These are phyloP conservation scores for Lodderomyces metapsilosis DNA, from an alignment of 1,139 yeast genomes.

Conservation along the genomic window DNA sequence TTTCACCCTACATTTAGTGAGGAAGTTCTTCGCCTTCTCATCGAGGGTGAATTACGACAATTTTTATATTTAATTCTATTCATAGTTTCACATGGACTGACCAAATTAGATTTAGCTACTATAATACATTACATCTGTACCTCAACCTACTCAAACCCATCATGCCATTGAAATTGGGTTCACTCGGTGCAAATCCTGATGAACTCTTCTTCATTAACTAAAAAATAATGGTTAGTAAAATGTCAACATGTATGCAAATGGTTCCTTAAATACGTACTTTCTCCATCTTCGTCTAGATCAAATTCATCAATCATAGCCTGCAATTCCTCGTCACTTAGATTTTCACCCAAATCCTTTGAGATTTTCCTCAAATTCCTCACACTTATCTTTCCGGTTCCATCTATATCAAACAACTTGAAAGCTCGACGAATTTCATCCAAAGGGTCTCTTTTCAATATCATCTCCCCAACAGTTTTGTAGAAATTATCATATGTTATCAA, in stretches of 20 bases:
- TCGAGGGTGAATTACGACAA: no score
- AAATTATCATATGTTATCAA: slow-evolving; percentile 81
- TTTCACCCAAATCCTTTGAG: slow-evolving; percentile 91
- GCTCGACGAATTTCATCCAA: slow-evolving; percentile 90
- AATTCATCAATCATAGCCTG: slow-evolving; percentile 98
- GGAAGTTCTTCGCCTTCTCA: no score
- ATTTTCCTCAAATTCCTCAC: slow-evolving; percentile 82
- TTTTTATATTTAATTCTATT: no score
- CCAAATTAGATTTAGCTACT: no score
- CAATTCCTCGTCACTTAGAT: slow-evolving; percentile 86
- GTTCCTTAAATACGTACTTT: slow-evolving; percentile 45
- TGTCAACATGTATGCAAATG: no score
- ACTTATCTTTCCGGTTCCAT: slow-evolving; percentile 80
- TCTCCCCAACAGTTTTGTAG: slow-evolving; percentile 73
- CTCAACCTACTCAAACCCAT: background rate
- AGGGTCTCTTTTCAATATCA: slow-evolving; percentile 83
- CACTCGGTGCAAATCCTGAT: slow-evolving; percentile 82
- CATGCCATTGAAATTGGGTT: slow-evolving; percentile 3
- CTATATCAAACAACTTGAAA: slow-evolving; percentile 86
- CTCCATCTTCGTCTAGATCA: slow-evolving; percentile 96
- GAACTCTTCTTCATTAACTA: slow-evolving; percentile 86
- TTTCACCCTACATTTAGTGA: no score
- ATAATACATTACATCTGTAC: background rate
- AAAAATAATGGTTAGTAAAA: slow-evolving; percentile 21
- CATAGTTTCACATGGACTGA: no score